Evolutionary conservation across 306 rosid species (phyloP), one percentile per base, ranked within the genome.

Genomic region (Psophocarpus tetragonolobus): DNA sequence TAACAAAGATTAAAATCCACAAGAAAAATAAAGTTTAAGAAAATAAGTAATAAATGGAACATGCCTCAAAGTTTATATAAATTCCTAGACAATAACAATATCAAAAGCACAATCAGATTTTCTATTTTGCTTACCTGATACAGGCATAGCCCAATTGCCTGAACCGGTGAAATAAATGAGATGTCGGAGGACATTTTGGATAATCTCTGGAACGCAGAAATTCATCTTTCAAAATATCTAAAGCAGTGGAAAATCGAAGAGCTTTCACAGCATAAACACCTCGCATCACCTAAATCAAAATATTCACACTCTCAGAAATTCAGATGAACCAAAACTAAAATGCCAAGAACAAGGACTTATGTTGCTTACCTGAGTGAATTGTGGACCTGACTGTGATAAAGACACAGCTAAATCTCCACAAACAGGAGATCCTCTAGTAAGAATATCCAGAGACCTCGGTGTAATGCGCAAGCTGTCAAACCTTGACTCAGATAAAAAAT

Each of bases 361-460:
- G 74, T 71, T 69, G 66, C 90, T 85, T 62, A 89, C 98, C 88
- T 94, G 98, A 23, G 98, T 89, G 85, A 94, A 94, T 80, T 94
- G 98, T 20, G 98, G 98, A 56, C 98, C 90, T 41, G 97, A 90
- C 84, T 94, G 98, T 68, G 98, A 94, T 69, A 94, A 86, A 69
- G 98, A 84, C 80, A 94, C 98, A 35, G 98, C 96, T 84, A 94
- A 93, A 88, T 94, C 92, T 83, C 98, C 98, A 88, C 97, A 94
- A 73, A 94, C 97, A 74, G 96, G 96, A 80, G 97, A 86, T 70
- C 98, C 98, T 78, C 93, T 88, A 79, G 98, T 91, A 75, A 92
- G 93, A 75, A 94, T 94, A 83, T 92, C 92, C 71, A 94, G 94
- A 75, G 98, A 94, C 84, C 94, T 87, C 63, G 97, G 98, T 50